Conservation (phyloP, 164 flowering plant genomes). For the Warburgia ugandensis region DNA sequence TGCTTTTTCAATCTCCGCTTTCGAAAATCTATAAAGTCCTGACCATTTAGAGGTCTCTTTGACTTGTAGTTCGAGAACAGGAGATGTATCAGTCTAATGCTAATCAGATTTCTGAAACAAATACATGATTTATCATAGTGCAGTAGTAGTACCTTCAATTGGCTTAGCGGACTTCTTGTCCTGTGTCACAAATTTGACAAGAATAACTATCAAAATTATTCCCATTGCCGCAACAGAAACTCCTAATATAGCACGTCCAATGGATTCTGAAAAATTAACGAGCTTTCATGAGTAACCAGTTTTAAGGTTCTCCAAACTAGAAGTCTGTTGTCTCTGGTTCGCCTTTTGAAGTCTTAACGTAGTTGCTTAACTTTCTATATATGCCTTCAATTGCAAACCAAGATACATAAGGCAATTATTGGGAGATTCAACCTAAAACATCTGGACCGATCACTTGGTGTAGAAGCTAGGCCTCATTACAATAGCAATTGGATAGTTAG, state of each 20-base stretch:
- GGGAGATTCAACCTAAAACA: no score
- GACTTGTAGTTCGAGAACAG: neutral
- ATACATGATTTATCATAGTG: neutral
- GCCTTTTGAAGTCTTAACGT: no score
- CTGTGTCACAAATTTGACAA: conserved; percentile 40
- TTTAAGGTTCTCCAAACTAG: neutral
- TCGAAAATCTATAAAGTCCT: conserved; percentile 60
- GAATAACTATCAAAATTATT: conserved; percentile 22
- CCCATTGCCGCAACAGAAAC: conserved; percentile 21
- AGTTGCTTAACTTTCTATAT: no score
- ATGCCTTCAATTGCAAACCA: no score
- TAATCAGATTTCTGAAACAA: neutral
- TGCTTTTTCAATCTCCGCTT: conserved; percentile 58
- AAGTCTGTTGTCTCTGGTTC: no score
- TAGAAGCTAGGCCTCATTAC: no score
- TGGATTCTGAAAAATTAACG: conserved; percentile 25
- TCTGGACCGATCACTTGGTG: no score
- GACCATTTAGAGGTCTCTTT: conserved; percentile 34
- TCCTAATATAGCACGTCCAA: conserved; percentile 26
- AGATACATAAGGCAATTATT: no score
- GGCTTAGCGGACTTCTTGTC: conserved; percentile 13
- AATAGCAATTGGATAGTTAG: no score
- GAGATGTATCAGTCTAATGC: neutral
- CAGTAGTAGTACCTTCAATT: conserved; percentile 8
- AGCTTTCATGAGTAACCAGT: neutral